These are phyloP conservation scores for Pholiota conissans DNA, from an alignment of 768 basidiomycete species.

Conservation along the genomic window DNA sequence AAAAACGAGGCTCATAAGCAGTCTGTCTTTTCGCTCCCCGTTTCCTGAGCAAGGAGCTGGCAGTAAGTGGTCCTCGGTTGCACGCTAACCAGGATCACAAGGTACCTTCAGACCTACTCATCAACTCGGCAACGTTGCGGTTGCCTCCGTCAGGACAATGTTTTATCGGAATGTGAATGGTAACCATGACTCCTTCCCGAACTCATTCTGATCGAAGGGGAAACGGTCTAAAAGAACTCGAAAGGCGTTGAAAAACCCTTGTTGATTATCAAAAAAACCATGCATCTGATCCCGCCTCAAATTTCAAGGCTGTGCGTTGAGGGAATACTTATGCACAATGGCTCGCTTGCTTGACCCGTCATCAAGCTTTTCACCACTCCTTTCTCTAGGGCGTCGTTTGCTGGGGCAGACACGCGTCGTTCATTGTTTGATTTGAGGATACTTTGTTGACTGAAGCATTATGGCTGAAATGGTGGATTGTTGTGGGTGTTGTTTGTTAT, in stretches of 20 bases:
- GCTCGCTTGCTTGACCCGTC: neutral
- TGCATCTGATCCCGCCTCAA: neutral
- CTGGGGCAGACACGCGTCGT: neutral
- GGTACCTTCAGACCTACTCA: too few relatives aligned
- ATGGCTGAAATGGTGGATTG: constrained; percentile 25
- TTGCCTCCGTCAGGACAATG: too few relatives aligned
- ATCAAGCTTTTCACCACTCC: neutral
- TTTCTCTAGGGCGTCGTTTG: neutral
- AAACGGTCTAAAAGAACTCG: constrained; percentile 5
- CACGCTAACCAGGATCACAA: too few relatives aligned
- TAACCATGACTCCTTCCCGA: too few relatives aligned
- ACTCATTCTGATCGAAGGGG: too few relatives aligned
- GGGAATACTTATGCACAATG: neutral
- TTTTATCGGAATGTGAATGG: too few relatives aligned
- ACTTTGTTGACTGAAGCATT: neutral
- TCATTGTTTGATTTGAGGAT: neutral
- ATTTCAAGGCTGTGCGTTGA: constrained; percentile 3
- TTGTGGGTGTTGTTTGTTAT: constrained; percentile 23
- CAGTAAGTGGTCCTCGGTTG: too few relatives aligned
- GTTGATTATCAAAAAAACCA: too few relatives aligned
- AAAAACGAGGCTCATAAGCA: too few relatives aligned
- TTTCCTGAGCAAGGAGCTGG: too few relatives aligned
- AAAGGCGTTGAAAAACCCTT: too few relatives aligned
- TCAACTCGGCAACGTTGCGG: neutral
- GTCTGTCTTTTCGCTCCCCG: too few relatives aligned